Evolutionary conservation across 1,139 yeast genomes (phyloP).

Genomic region (Magnusiomyces suaveolens): DNA sequence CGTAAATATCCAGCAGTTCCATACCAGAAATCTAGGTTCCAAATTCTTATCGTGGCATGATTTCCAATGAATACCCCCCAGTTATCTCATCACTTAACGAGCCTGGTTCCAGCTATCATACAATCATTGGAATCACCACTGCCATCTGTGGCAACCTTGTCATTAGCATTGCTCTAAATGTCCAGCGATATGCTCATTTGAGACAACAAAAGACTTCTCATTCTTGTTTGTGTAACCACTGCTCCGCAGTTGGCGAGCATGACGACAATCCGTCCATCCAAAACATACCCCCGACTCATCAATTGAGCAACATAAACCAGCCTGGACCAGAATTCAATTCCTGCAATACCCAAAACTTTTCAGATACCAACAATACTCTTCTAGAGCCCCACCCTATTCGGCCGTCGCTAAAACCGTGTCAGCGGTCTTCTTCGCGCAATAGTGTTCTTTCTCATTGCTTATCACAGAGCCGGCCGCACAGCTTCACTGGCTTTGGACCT

Average conservation of each 20-base stretch:
- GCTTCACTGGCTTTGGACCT: not conserved
- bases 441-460: not conserved
- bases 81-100: not conserved
- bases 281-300: not conserved
- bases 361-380: not conserved
- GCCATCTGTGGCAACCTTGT: constrained; percentile 33
- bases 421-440: not conserved
- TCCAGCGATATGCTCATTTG: constrained; percentile 35
- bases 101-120: constrained; percentile 13
- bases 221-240: constrained; percentile 3
- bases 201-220: constrained; percentile 9
- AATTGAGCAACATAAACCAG: no score
- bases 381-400: not conserved
- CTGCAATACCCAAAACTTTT: not conserved
- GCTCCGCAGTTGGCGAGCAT: not conserved
- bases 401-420: not conserved
- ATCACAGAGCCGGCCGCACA: not conserved
- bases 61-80: not conserved
- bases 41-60: not conserved
- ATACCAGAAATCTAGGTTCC: not conserved
- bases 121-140: constrained; percentile 28
- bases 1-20: not conserved
- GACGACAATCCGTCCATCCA: not conserved
- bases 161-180: constrained; percentile 33
- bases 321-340: no score